Evolutionary conservation across 1,284 basidiomycete genomes (phyloP).

Genomic region (Boletus sp.): DNA sequence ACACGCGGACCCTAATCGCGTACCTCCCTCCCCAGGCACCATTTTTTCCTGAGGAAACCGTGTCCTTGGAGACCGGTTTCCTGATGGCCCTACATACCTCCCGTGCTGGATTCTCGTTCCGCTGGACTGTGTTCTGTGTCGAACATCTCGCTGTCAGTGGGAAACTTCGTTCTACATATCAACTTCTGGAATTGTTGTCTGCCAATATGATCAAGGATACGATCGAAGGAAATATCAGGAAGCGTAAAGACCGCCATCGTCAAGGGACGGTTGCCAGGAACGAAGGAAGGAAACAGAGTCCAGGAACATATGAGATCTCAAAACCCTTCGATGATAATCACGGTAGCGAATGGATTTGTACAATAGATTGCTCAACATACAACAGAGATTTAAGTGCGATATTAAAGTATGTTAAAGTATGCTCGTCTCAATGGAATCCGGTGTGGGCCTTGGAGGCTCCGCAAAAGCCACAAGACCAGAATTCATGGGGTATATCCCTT

Average conservation of each 20-base stretch:
- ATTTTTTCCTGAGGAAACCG: neutral
- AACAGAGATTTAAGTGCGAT: conserved; percentile 2
- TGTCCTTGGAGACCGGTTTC: neutral
- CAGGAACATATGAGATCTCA: too few relatives aligned
- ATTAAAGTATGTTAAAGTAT: too few relatives aligned
- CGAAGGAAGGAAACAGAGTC: neutral
- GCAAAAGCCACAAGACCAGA: conserved; percentile 75
- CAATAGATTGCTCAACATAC: neutral
- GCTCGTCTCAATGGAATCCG: conserved; percentile 12
- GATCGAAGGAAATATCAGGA: neutral
- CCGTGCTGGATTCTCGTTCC: neutral
- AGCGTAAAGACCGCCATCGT: neutral
- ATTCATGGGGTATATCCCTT: conserved; percentile 54
- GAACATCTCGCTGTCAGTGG: neutral
- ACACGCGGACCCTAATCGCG: too few relatives aligned
- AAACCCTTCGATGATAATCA: conserved; percentile 19
- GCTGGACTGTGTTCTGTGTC: neutral
- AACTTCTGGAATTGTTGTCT: neutral
- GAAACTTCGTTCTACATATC: neutral
- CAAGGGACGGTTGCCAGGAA: neutral
- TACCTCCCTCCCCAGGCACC: neutral
- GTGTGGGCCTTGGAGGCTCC: conserved; percentile 59
- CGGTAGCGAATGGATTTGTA: neutral
- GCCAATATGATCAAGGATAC: neutral
- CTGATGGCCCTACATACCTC: neutral